Conservation (phyloP, 2,329 filamentous ascomycete species). For the Colletotrichum tofieldiae region DNA sequence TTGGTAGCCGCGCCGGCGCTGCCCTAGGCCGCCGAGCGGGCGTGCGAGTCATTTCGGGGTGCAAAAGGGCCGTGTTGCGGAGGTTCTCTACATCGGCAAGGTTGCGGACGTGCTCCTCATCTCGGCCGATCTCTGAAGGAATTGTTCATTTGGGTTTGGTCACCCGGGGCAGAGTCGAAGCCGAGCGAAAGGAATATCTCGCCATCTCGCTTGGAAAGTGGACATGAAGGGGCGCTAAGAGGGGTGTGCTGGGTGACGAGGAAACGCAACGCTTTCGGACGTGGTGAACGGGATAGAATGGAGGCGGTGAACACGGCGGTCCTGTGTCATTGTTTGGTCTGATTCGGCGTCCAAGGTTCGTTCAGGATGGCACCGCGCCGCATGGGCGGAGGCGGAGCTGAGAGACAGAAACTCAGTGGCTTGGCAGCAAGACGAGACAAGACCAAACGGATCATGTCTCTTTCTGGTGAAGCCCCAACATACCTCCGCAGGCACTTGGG, state of each 20-base stretch:
- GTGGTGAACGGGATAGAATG: not conserved
- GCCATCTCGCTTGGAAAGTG: slow-evolving; percentile 25
- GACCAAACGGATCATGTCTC: slow-evolving; percentile 29
- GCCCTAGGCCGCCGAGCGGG: slow-evolving; percentile 3
- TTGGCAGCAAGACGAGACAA: slow-evolving; percentile 36
- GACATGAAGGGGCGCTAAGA: slow-evolving; percentile 20
- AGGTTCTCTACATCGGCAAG: not conserved
- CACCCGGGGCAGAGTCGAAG: not conserved
- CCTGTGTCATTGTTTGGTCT: slow-evolving; percentile 7
- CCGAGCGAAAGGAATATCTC: slow-evolving; percentile 9
- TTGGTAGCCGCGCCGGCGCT: slow-evolving; percentile 19
- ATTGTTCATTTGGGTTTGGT: slow-evolving; percentile 22
- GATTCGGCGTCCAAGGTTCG: slow-evolving; percentile 4
- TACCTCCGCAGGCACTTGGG: slow-evolving; percentile 7
- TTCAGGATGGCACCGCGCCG: not conserved
- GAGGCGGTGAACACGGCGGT: not conserved
- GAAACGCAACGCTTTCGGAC: slow-evolving; percentile 22
- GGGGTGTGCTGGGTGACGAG: slow-evolving; percentile 5
- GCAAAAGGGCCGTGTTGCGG: slow-evolving; percentile 8
- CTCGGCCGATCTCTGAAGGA: slow-evolving; percentile 30
- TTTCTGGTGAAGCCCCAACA: slow-evolving; percentile 18
- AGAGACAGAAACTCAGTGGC: slow-evolving; percentile 5
- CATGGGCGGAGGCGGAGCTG: slow-evolving; percentile 1
- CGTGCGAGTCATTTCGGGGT: slow-evolving; percentile 35
- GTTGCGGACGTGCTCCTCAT: slow-evolving; percentile 25